phyloP scores from a whole-genome alignment of 2,329 filamentous ascomycete species.

The Sporothrix dimorphospora region DNA sequence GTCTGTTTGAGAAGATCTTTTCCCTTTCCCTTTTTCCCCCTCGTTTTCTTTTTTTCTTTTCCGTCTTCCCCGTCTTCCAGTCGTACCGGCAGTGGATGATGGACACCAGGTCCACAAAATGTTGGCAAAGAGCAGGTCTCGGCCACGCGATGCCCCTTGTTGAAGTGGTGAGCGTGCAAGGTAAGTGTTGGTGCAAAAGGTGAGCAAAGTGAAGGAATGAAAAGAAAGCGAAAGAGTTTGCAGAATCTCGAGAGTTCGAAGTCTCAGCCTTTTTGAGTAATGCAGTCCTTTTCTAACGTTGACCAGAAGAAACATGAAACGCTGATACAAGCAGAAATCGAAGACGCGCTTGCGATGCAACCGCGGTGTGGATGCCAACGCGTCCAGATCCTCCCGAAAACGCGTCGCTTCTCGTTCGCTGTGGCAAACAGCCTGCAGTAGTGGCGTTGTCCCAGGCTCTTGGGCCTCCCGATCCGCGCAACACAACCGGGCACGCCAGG shows the following conservation, averaged over 20 bases:
- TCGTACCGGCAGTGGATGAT: neutral
- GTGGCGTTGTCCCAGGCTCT: conserved; percentile 9
- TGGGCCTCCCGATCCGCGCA: conserved; percentile 20
- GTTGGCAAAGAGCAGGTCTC: conserved; percentile 1
- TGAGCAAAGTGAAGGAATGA: neutral
- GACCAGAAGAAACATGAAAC: conserved; percentile 5
- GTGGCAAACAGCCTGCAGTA: conserved; percentile 25
- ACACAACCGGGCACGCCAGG: neutral
- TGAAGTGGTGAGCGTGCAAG: neutral
- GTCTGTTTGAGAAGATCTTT: neutral
- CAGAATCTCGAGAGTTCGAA: neutral
- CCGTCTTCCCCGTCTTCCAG: conserved; percentile 16
- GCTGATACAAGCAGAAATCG: neutral
- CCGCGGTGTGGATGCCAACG: conserved; percentile 1
- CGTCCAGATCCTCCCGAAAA: conserved; percentile 4
- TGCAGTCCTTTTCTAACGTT: neutral
- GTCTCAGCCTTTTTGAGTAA: neutral
- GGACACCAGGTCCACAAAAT: conserved; percentile 17
- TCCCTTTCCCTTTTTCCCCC: neutral
- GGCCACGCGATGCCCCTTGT: neutral
- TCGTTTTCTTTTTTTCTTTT: neutral
- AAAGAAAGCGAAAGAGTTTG: neutral
- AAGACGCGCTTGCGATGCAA: conserved; percentile 13
- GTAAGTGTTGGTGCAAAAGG: neutral
- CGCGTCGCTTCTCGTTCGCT: conserved; percentile 14